Evolutionary conservation across 768 basidiomycete species (phyloP), one percentile per base, ranked within the genome.

Genomic region (Nidula microcarpa): DNA sequence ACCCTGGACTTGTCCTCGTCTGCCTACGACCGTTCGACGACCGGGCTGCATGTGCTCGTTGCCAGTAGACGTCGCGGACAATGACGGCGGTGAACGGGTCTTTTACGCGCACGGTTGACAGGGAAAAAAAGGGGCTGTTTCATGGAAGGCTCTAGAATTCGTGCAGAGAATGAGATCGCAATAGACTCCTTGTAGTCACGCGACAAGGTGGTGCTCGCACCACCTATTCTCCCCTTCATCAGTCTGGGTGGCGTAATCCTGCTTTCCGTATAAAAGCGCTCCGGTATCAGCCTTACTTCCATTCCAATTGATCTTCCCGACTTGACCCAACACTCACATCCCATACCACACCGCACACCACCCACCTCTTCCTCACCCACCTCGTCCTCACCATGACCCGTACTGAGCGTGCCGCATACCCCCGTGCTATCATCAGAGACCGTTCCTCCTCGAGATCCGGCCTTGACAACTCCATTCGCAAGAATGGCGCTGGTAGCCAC

Each of bases 391-490:
- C 41, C 65, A 92, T 92, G 89, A 91, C 89, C 54, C 88, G 90
- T 62, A 92, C 90, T 50, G 84, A 78, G 58, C 88, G 90, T 61
- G 76, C 89, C 53, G 64, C 79, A 43, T 86, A 79, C 65, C 88
- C 86, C 49, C 82, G 84, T 55, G 91, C 90, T 45, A 70, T 90
- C 61, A 56, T 79, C 56, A 86, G 81, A 73, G 90, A 93, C 72
- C 87, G 89, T 62, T 89, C 88, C 13, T 81, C 86, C 73, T 83
- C 85, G 64, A 88, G 85, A 72, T 81, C 85, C 39, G 92, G 91
- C 50, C 76, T 86, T 53, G 83, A 86, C 77, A 79, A 79, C 62
- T 80, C 78, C 60, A 60, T 87, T 53, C 86, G 84, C 71, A 94
- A 94, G 74, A 76, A 81, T 55, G 93, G 93, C 52, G 85, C 82